Base-by-base conservation (phyloP, 805 yeast species). In the Yamadazyma olivae region DNA sequence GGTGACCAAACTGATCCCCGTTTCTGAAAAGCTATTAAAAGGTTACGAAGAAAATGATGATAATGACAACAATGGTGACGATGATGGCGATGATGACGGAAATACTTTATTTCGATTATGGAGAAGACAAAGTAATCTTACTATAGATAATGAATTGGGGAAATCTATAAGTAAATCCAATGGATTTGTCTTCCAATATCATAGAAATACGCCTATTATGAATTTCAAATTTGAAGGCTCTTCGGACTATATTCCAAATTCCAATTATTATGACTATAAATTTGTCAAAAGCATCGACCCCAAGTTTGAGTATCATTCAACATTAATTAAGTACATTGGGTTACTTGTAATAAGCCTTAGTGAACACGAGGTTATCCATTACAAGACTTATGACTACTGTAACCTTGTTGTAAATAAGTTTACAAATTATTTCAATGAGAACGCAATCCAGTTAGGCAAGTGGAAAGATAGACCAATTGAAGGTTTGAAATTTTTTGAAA, bases 361-460 rank as follows among this genome's bases (percentile, higher is more conserved):
- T 31, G 74, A 67, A 30, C 69, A 60, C 37, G 72, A 67, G 37
- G 62, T 65, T 7, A 58, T 61, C 17, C 57, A 57, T 34, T 52
- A 47, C 35, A 53, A 50, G 25, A 46, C 61, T 1, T 21, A 35
- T 2, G 38, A 41, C 3, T 61, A 59, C 43, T 50, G 54, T 33
- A 23, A 32, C 1, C 32, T 38, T 7, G 48, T 60, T 8, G 36
- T 31, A 14, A 22, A 34, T 1, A 52, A 44, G 26, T 58, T 51
- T 27, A 36, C 42, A 4, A 32, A 39, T 4, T 48, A 64, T 25
- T 15, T 43, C 3, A 32, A 27, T 0, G 35, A 41, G 2, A 47
- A 55, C 30, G 16, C 30, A 4, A 18, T 31, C 1, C 21, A 16
- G 5, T 30, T 58, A 9, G 35, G 31, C 1, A 15, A 28, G 6